Conservation (phyloP, 352 stramenopile species). For the Phytophthora sansomeana region DNA sequence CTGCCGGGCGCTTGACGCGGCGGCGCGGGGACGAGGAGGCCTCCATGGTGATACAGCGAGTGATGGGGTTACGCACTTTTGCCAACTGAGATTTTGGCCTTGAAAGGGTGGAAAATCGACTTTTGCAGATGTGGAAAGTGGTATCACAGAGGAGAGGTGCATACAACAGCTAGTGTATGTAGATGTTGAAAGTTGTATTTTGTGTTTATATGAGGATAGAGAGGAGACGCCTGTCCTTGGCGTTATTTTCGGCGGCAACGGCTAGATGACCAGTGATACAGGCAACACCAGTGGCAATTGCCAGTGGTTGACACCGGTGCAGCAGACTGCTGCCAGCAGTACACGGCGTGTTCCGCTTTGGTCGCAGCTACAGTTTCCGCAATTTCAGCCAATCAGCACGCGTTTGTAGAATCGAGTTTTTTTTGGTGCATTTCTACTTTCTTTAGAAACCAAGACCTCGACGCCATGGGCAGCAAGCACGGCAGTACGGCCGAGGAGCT, state of each 20-base stretch:
- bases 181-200: not conserved
- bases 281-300: no score
- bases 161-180: not conserved
- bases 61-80: conserved; percentile 2
- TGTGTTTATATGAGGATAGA: not conserved
- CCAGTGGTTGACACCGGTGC: no score
- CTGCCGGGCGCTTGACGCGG: conserved; percentile 21
- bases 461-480: conserved; percentile 15
- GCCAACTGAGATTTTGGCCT: conserved; percentile 16
- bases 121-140: not conserved
- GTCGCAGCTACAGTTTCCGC: no score
- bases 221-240: not conserved
- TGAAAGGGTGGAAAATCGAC: not conserved
- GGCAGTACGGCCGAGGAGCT: conserved; percentile 64
- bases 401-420: not conserved
- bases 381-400: conserved; percentile 15
- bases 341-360: no score
- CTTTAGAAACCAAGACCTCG: no score
- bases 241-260: not conserved
- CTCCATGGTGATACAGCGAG: conserved; percentile 12
- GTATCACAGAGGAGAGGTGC: not conserved
- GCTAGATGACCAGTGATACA: no score
- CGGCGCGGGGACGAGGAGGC: conserved; percentile 3
- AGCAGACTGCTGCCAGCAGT: no score
- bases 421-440: conserved; percentile 8